Base-by-base conservation (phyloP, 805 yeast species). In the Kazachstania psychrophila region DNA sequence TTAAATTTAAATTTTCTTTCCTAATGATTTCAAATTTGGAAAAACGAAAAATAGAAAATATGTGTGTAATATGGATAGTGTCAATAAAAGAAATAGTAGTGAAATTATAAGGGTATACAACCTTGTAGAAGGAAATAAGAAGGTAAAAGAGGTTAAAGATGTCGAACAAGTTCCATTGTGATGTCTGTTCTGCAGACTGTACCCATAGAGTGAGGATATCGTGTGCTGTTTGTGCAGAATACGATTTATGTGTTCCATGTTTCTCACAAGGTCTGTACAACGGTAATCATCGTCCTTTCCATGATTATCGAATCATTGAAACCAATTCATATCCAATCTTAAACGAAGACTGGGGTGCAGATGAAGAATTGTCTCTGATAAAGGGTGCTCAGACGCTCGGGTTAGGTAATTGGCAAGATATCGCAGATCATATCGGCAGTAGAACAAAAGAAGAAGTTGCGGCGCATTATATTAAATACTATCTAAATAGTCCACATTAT, bases 171-270 rank as follows among this genome's bases (percentile, higher is more conserved):
- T 86, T 74, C 58, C 95, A 86, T 56, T 92, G 99, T 63, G 98
- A 92, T 61, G 86, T 86, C 10, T 92, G 99, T 56, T 79, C 95
- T n/a, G 72, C 94, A 1, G 98, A 92, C 59, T 84, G 96, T 56
- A 88, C 97, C 2, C 79, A 88, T 52, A 66, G 96, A 47, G 92
- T 92, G 32, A 71, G 97, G 43, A 79, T 92, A 33, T 70, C 82
- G 35, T 92, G 98, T 67, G 97, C 96, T 0, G 79, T 77, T 23
- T 94, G 98, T 61, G 68, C 76, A 3, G 97, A 89, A 58, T 92
- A 89, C 52, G 98, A 92, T 58, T 65, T 92, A n/a, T 92, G 99
- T 67, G 97, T 94, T 5, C 95, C 95, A 2, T 92, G 99, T 59
- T 92, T 92, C 63, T 79, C 95, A 2, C 73, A 77, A 39, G 99